A percentile compares a stretch with the other conserved stretches of the same genome.
Conservation (phyloP, 2,329 filamentous ascomycete species). For the Furcasterigmium furcatum region DNA sequence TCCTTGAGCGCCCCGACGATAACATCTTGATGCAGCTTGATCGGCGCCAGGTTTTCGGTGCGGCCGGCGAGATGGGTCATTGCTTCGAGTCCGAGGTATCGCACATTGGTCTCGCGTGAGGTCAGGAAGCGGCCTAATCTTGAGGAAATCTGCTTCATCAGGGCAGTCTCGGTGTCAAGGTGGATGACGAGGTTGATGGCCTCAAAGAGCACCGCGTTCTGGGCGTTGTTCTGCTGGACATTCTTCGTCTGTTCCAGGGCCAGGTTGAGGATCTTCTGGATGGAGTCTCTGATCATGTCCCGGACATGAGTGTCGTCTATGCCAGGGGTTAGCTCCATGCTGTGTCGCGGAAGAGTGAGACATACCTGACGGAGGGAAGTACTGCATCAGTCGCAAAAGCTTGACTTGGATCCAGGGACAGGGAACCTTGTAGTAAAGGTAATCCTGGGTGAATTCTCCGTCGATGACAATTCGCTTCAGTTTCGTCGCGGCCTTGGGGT, state of each 20-base stretch:
- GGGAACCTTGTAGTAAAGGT: constrained; percentile 99
- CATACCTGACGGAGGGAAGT: constrained; percentile 88
- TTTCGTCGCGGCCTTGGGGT: constrained; percentile 86
- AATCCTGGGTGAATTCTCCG: constrained; percentile 83
- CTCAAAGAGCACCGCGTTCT: constrained; percentile 96
- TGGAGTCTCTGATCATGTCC: constrained; percentile 84
- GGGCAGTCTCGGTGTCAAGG: constrained; percentile 85
- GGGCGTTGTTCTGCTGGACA: constrained; percentile 98
- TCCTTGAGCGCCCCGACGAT: constrained; percentile 94
- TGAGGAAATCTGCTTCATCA: constrained; percentile 95
- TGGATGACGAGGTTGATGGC: constrained; percentile 99
- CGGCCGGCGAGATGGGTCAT: constrained; percentile 97
- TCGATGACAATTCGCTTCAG: constrained; percentile 90
- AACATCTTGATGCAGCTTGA: constrained; percentile 96
- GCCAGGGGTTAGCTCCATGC: neutral
- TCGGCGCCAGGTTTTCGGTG: constrained; percentile 90
- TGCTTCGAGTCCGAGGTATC: constrained; percentile 91
- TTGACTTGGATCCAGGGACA: constrained; percentile 99
- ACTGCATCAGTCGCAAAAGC: constrained; percentile 85
- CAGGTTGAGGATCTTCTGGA: constrained; percentile 86
- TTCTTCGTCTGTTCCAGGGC: constrained; percentile 96
- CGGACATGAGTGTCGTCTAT: constrained; percentile 91
- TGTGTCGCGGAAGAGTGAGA: constrained; percentile 6
- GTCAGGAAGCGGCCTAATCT: constrained; percentile 93
- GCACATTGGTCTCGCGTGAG: constrained; percentile 93